Percentiles rank a stretch among this genome's conserved stretches.
phyloP scores from a whole-genome alignment of 192 early-diverging fungal genomes.

The Obelidium mucronatum region DNA sequence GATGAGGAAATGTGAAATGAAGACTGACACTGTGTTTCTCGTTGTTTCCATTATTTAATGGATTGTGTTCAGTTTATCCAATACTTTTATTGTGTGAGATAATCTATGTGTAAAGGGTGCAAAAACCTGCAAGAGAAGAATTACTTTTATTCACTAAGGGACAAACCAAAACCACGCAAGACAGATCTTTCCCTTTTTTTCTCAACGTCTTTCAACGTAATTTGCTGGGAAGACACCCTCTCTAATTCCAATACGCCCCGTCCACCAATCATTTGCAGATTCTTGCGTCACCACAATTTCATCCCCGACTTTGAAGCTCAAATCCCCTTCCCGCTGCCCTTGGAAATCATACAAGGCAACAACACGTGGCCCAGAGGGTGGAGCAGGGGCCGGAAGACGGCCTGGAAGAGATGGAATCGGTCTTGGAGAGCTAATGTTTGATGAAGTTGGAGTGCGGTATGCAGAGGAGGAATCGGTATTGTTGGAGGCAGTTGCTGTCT shows the following conservation, averaged over 20 bases:
- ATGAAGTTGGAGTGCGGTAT: slow-evolving; percentile 10
- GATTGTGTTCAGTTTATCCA: no score
- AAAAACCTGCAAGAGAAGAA: no score
- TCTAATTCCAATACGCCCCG: slow-evolving; percentile 70
- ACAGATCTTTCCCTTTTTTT: no score
- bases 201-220: slow-evolving; percentile 47
- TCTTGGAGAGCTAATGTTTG: slow-evolving; percentile 3
- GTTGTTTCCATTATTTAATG: no score
- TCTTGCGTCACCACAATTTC: slow-evolving; percentile 68
- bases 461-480: neutral
- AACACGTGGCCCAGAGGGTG: slow-evolving; percentile 38
- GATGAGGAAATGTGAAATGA: slow-evolving; percentile 70
- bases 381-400: slow-evolving; percentile 30
- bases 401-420: slow-evolving; percentile 32
- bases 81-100: no score
- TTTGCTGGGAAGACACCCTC: slow-evolving; percentile 70
- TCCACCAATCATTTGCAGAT: slow-evolving; percentile 92
- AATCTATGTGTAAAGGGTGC: no score
- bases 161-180: no score
- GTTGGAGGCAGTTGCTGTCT: neutral
- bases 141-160: no score
- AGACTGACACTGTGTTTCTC: no score
- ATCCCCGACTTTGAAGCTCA: slow-evolving; percentile 68
- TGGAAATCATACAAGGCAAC: slow-evolving; percentile 71
- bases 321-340: slow-evolving; percentile 63